Evolutionary conservation across 148 eudicot species (phyloP), one percentile per base, ranked within the genome.

Genomic region (Limonium bicolor): DNA sequence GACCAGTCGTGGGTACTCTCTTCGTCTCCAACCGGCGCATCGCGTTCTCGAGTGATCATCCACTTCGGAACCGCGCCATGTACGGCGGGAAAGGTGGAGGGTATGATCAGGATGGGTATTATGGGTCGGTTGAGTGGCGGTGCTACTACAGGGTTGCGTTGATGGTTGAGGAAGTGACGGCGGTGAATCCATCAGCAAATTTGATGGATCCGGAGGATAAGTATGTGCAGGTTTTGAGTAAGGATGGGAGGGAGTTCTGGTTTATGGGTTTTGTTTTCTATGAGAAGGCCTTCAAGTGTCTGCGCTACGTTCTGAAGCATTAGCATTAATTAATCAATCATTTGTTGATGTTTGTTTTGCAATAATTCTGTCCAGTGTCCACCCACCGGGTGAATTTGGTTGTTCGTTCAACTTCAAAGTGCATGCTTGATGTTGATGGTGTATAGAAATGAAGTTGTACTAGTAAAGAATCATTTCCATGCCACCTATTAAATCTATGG

Each of bases 1-100:
- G 78, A 7, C 78, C 78, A 27, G 70, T 76, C 4, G 48, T 76
- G 67, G 83, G 83, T 4, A 69, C 70, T 1, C n/a, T 76, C 20
- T 76, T 65, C 54, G 16, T 72, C 5, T 62, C 78, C 4, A 72
- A 49, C 15, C 63, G 60, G 22, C 59, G 76, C 55, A 58, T 76
- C 2, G 78, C 62, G 34, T 76, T 76, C 41, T 46, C 69, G 48
- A 72, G 83, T 55, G 78, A 71, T 44, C 46, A 60, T 42, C 82
- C 69, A 8, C 58, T 72, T 1, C 41, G 61, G 12, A 43, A 13
- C 28, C 24, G 30, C 14, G 17, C 48, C 18, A 11, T 13, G 60
- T 44, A 22, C 14, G 55, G 50, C 0, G n/a, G n/a, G n/a, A 22
- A 29, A 4, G 36, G 27, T 7, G 39, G 40, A 4, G 55, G 29